Evolutionary conservation across 192 early-diverging fungal genomes (phyloP), one percentile per base, ranked within the genome.

Genomic region (Backusella psychrophila): DNA sequence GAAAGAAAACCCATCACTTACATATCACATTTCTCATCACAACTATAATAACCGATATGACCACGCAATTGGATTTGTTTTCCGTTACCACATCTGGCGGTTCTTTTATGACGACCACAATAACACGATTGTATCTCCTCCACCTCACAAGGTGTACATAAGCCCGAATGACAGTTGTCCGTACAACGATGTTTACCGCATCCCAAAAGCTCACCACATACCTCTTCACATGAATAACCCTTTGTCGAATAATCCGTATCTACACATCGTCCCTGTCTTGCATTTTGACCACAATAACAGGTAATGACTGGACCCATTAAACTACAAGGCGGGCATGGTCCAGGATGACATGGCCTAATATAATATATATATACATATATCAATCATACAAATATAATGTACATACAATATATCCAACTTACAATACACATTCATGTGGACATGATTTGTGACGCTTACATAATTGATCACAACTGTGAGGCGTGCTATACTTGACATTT

Each of bases 271-370:
- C 89, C 81, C 66, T 91, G 89, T 73, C 46, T 88, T 0, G 79
- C 78, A 7, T 87, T 80, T 46, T 90, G 91, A 4, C 95, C 95
- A 85, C 97, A 99, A 80, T 88, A 93, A 87, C 97, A 99, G 21
- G 82, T 81, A 71, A 90, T 89, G 26, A 89, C 80, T 4, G 94
- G 93, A 2, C 92, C 92, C 81, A 94, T 88, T 6, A 90, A 86
- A 29, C 93, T 89, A 81, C 97, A 99, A 3, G 96, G 95, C 63
- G 94, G 92, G 71, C 96, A 98, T 11, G 97, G 97, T 3, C 97
- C 96, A 15, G 97, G 96, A 86, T 97, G 97, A 77, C 97, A 97
- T 29, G 89, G 91, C 5, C 89, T 89, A 39, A 1, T 23, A n/a
- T 42, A 52, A 36, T 11, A 49, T 31, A 36, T 14, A 36, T 11